A percentile compares a stretch with the other conserved stretches of the same genome.
These are phyloP conservation scores for Adiantum capillusveneris DNA, from an alignment of 75 land plant species.

Conservation along the genomic window DNA sequence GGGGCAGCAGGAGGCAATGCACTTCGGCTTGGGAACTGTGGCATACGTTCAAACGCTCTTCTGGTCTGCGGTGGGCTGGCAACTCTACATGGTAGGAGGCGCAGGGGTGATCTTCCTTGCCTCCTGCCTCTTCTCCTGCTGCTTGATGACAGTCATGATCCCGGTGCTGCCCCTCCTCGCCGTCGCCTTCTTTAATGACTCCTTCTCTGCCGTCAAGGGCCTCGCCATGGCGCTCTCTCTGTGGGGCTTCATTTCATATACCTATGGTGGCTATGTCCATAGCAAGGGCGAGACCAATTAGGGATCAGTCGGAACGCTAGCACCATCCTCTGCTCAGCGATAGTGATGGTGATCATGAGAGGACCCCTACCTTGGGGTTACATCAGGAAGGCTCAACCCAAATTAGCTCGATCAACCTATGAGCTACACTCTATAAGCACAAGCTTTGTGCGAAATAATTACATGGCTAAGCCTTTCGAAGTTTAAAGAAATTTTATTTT, in stretches of 20 bases:
- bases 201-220: conserved; percentile 26
- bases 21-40: conserved; percentile 28
- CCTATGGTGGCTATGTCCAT: conserved; percentile 28
- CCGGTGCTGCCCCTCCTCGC: conserved; percentile 37
- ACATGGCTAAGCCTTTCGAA: no score
- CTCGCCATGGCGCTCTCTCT: conserved; percentile 21
- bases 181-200: conserved; percentile 23
- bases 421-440: no score
- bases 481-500: no score
- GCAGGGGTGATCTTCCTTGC: conserved; percentile 31
- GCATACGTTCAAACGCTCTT: conserved; percentile 37
- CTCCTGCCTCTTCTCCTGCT: conserved; percentile 31
- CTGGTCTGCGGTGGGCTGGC: conserved; percentile 27
- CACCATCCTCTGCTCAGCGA: no score
- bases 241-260: conserved; percentile 37
- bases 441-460: no score
- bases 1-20: conserved; percentile 43
- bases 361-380: no score
- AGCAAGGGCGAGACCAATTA: no score
- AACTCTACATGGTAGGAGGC: conserved; percentile 37
- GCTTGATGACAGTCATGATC: conserved; percentile 25
- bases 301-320: no score
- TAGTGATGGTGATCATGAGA: no score
- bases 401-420: no score
- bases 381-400: no score